Conservation (phyloP, 2,329 filamentous ascomycete genomes). For the Ceratocystis alfenasii region DNA sequence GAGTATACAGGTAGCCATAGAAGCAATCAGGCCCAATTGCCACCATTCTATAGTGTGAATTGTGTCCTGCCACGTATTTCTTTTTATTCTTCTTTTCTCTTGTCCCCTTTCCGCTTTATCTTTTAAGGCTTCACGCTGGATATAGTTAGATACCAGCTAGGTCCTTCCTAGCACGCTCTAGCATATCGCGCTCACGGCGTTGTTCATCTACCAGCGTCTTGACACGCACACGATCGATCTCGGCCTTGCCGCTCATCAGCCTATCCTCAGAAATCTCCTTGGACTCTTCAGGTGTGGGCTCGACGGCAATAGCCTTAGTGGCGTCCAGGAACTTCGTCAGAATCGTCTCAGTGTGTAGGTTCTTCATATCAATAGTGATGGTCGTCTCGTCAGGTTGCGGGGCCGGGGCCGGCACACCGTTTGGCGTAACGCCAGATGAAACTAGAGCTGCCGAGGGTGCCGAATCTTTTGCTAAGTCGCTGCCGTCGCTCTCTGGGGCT, state of each 20-base stretch:
- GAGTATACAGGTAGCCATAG: not conserved
- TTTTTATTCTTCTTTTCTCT: constrained; percentile 40
- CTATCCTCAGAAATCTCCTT: constrained; percentile 31
- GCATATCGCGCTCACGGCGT: constrained; percentile 19
- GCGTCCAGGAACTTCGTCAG: constrained; percentile 48
- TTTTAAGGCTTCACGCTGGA: not conserved
- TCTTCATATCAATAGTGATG: constrained; percentile 51
- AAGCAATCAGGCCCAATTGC: constrained; percentile 27
- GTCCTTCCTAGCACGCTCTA: constrained; percentile 21
- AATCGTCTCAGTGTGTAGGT: constrained; percentile 49
- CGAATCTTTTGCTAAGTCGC: constrained; percentile 25
- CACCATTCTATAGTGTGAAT: constrained; percentile 45
- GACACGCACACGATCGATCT: constrained; percentile 15
- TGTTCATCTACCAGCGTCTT: constrained; percentile 17
- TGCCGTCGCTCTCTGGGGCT: not conserved
- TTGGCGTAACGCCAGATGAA: constrained; percentile 38
- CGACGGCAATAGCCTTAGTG: constrained; percentile 47
- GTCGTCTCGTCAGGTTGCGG: constrained; percentile 39
- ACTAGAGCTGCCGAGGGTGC: constrained; percentile 30
- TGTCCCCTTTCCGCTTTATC: constrained; percentile 25
- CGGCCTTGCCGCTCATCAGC: constrained; percentile 7
- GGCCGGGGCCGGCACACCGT: constrained; percentile 34
- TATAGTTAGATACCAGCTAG: constrained; percentile 28
- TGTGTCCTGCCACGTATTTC: constrained; percentile 43
- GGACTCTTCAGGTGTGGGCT: constrained; percentile 48